phyloP scores from a whole-genome alignment of 495 filamentous ascomycete species.

The Hamigera avellanea region DNA sequence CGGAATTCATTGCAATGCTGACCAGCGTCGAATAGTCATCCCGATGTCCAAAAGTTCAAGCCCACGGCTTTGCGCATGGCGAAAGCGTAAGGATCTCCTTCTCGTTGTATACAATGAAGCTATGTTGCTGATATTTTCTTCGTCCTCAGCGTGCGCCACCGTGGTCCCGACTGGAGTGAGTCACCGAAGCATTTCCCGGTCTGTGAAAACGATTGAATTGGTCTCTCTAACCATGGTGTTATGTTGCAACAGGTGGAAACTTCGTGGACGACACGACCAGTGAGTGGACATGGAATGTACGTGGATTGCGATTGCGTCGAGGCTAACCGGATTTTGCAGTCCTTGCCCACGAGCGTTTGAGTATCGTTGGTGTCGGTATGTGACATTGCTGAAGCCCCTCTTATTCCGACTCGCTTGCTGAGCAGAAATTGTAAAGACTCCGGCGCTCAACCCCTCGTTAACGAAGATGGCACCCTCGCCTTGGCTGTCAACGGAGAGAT shows the following conservation, averaged over 20 bases:
- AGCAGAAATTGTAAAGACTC: constrained; percentile 46
- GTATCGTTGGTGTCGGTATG: constrained; percentile 94
- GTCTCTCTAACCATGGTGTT: constrained; percentile 2
- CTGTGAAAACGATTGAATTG: constrained; percentile 7
- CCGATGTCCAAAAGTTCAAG: constrained; percentile 95
- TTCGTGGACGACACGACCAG: constrained; percentile 80
- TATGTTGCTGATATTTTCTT: constrained; percentile 26
- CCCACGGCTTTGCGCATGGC: constrained; percentile 89
- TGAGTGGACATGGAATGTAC: constrained; percentile 28
- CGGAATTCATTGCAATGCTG: constrained; percentile 12
- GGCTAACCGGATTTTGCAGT: constrained; percentile 47
- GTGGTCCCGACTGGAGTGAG: constrained; percentile 98
- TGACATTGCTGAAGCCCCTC: constrained; percentile 8
- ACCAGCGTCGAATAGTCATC: constrained; percentile 50
- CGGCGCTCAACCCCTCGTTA: constrained; percentile 90
- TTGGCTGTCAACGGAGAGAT: constrained; percentile 99
- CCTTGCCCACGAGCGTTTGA: constrained; percentile 91
- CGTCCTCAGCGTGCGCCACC: constrained; percentile 67
- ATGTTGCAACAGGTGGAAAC: constrained; percentile 60
- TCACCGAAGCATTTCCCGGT: constrained; percentile 13
- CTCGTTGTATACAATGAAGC: constrained; percentile 6
- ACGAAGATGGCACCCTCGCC: constrained; percentile 74
- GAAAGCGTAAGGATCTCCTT: constrained; percentile 65
- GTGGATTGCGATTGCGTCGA: constrained; percentile 5
- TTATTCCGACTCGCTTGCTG: constrained; percentile 1